phyloP scores from a whole-genome alignment of 129 eudicot species.

The Escallonia herrerae region DNA sequence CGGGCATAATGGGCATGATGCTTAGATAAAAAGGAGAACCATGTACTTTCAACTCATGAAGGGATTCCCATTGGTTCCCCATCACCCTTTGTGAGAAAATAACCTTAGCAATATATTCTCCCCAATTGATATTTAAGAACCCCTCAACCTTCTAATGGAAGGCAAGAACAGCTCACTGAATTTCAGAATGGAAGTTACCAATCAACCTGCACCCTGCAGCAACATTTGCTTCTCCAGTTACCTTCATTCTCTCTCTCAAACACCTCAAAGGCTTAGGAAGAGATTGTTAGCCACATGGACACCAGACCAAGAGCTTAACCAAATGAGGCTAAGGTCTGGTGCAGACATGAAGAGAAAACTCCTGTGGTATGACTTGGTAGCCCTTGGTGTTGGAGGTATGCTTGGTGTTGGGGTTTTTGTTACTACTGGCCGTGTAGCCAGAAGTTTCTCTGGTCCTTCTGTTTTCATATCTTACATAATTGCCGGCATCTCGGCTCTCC shows the following conservation, averaged over 20 bases:
- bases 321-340: constrained; percentile 78
- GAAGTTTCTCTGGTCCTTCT: constrained; percentile 49
- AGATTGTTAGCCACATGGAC: constrained; percentile 79
- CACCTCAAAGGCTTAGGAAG: constrained; percentile 51
- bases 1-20: constrained; percentile 19
- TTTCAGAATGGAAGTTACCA: constrained; percentile 27
- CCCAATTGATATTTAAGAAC: constrained; percentile 34
- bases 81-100: constrained; percentile 3
- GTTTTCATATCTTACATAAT: constrained; percentile 61
- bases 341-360: constrained; percentile 85
- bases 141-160: constrained; percentile 10
- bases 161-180: constrained; percentile 14
- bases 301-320: constrained; percentile 74
- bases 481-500: constrained; percentile 73
- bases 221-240: constrained; percentile 24
- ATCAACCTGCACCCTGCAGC: constrained; percentile 17
- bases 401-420: constrained; percentile 83
- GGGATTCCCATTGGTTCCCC: background rate
- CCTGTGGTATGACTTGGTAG: constrained; percentile 59
- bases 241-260: constrained; percentile 45
- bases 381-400: constrained; percentile 82
- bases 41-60: constrained; percentile 12
- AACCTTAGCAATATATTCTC: constrained; percentile 32
- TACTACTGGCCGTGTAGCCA: constrained; percentile 72
- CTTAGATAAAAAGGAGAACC: constrained; percentile 13